phyloP scores from a whole-genome alignment of 805 yeast genomes.

The Zygosaccharomyces bailii region DNA sequence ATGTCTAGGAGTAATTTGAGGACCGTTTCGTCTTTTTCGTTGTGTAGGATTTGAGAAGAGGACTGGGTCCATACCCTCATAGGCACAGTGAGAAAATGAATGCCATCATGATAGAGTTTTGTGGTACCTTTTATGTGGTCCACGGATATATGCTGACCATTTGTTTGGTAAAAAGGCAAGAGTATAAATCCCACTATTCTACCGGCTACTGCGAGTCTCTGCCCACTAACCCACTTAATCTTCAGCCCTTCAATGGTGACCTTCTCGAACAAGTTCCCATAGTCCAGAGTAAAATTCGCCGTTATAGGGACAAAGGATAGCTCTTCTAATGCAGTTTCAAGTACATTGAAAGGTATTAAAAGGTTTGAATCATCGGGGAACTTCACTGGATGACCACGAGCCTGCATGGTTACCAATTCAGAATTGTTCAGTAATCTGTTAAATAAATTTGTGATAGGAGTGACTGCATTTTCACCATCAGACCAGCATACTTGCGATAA shows the following conservation, averaged over 20 bases:
- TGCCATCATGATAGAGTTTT: slow-evolving; percentile 38
- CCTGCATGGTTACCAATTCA: slow-evolving; percentile 19
- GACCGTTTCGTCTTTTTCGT: slow-evolving; percentile 21
- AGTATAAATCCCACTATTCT: slow-evolving; percentile 35
- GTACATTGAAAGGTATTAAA: slow-evolving; percentile 19
- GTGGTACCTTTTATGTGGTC: slow-evolving; percentile 42
- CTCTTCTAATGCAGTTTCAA: slow-evolving; percentile 17
- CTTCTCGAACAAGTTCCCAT: slow-evolving; percentile 33
- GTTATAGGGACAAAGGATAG: slow-evolving; percentile 22
- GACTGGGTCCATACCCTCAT: slow-evolving; percentile 47
- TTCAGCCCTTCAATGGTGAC: slow-evolving; percentile 39
- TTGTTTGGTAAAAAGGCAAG: slow-evolving; percentile 33
- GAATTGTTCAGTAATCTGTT: slow-evolving; percentile 24
- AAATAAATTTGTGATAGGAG: slow-evolving; percentile 33
- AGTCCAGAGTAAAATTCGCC: slow-evolving; percentile 25
- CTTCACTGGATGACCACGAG: slow-evolving; percentile 16
- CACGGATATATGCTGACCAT: slow-evolving; percentile 31
- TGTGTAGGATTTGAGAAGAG: slow-evolving; percentile 35
- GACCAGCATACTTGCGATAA: slow-evolving; percentile 31
- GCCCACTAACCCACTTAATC: slow-evolving; percentile 35
- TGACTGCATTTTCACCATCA: slow-evolving; percentile 32
- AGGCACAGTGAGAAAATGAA: slow-evolving; percentile 44
- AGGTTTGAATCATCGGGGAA: slow-evolving; percentile 3
- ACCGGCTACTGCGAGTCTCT: slow-evolving; percentile 39
- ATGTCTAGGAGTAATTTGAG: slow-evolving; percentile 41